phyloP scores from a whole-genome alignment of 192 early-diverging fungal genomes.

The Pilaira anomala region DNA sequence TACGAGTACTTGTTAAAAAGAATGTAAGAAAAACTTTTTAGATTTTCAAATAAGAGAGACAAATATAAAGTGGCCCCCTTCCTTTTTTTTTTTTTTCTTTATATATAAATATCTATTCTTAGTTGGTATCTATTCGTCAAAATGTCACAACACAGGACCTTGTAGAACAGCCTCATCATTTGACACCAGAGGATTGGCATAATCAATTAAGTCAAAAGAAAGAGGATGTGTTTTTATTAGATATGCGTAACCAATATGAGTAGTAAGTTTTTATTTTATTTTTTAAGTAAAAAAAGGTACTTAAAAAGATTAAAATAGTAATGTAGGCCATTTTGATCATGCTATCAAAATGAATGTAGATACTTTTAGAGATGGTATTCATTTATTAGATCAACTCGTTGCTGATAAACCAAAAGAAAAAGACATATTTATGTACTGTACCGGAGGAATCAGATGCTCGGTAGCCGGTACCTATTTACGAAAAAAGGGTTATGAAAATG shows the following conservation, averaged over 20 bases:
- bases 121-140: conserved; percentile 42
- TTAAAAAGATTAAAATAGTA: conserved; percentile 28
- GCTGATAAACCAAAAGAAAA: conserved; percentile 44
- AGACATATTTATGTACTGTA: conserved; percentile 80
- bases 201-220: conserved; percentile 41
- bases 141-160: conserved; percentile 46
- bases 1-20: conserved; percentile 57
- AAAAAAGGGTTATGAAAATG: conserved; percentile 57
- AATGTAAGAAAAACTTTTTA: no score
- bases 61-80: no score
- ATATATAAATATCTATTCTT: background rate
- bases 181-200: conserved; percentile 65
- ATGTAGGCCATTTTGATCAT: conserved; percentile 66
- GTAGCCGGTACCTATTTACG: conserved; percentile 69
- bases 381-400: conserved; percentile 51
- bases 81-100: background rate
- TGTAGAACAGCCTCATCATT: conserved; percentile 57
- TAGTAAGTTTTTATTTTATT: conserved; percentile 36
- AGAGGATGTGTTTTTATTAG: conserved; percentile 50
- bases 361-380: conserved; percentile 70
- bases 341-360: conserved; percentile 66
- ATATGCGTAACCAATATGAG: conserved; percentile 82
- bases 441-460: conserved; percentile 76
- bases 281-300: no score
- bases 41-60: background rate